Base-by-base conservation (phyloP, 2,329 filamentous ascomycete genomes). In the Pyrenophora teres region DNA sequence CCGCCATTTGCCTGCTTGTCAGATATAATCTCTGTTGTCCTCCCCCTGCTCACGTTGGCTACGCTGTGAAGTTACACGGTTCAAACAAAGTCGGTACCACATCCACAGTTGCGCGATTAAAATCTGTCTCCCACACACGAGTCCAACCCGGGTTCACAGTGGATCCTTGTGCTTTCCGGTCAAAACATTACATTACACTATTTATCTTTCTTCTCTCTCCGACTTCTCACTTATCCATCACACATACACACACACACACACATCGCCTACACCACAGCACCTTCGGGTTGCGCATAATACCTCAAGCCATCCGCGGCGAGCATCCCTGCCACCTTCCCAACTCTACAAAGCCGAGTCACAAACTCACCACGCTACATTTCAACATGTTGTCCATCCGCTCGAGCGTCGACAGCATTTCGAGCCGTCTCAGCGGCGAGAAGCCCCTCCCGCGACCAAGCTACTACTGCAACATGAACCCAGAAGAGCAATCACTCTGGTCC, bases 391-490 rank as follows among this genome's bases (percentile, higher is more conserved):
- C 45, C 6, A 48, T 51, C 8, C 57, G 57, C 19, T 42, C 49
- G 18, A 55, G 55, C 43, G 47, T 57, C 12, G 44, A 45, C 36
- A 46, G 48, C 45, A 37, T 62, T 43, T 46, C 47, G 25, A 53
- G 46, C 19, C 57, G 59, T 9, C 45, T 62, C 8, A 58, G 54
- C 31, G 54, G 54, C 54, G 59, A 62, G 37, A 62, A 60, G 42
- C 57, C 57, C 3, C 44, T 56, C 12, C 59, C 52, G 18, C 60
- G 57, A 33, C 60, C 62, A 16, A 37, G 40, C 33, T 64, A 64
- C 39, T 62, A 57, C 54, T 48, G 46, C 32, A 45, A 42, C 13
- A 64, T 64, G 62, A 63, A 64, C 25, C 62, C 60, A 18, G 48
- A 63, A 52, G 60, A 64, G 40, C 54, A 57, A 13, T 30, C 30